Conservation (phyloP, 177 flowering plant species). For the Tripterygium wilfordii region DNA sequence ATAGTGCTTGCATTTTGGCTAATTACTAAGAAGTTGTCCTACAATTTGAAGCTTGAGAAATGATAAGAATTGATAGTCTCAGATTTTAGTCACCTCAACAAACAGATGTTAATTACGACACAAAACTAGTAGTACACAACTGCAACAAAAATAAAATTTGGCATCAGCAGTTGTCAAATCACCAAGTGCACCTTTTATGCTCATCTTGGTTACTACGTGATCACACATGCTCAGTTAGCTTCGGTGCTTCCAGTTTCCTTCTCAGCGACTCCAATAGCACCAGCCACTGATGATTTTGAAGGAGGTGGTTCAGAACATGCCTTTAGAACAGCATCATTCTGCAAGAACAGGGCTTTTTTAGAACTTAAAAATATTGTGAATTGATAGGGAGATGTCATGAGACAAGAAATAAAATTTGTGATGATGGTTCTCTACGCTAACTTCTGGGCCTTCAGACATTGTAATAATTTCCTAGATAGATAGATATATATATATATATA, state of each 20-base stretch:
- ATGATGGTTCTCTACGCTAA: too few relatives aligned
- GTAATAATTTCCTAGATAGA: too few relatives aligned
- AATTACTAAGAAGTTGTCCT: not conserved
- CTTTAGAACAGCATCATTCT: conserved; percentile 77
- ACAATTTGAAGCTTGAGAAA: not conserved
- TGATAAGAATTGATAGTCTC: not conserved
- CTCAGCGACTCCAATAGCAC: conserved; percentile 9
- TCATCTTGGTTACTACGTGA: conserved; percentile 3
- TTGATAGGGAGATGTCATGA: too few relatives aligned
- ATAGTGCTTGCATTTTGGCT: too few relatives aligned
- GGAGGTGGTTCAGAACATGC: conserved; percentile 58
- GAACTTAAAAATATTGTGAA: conserved; percentile 5
- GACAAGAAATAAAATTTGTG: too few relatives aligned
- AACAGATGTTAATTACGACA: not conserved
- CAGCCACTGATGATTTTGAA: conserved; percentile 20
- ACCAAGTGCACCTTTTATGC: conserved; percentile 3
- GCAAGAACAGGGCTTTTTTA: conserved; percentile 17
- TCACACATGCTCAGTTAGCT: not conserved
- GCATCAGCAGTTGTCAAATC: conserved; percentile 8
- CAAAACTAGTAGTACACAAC: not conserved
- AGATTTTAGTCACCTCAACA: not conserved
- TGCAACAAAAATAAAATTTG: conserved; percentile 1
- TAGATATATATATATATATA: too few relatives aligned
- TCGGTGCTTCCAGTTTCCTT: conserved; percentile 10
- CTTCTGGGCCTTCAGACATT: too few relatives aligned